A percentile compares a stretch with the other conserved stretches of the same genome.
Evolutionary conservation across 306 rosid genomes (phyloP).

Genomic region (Glycine tomentella): DNA sequence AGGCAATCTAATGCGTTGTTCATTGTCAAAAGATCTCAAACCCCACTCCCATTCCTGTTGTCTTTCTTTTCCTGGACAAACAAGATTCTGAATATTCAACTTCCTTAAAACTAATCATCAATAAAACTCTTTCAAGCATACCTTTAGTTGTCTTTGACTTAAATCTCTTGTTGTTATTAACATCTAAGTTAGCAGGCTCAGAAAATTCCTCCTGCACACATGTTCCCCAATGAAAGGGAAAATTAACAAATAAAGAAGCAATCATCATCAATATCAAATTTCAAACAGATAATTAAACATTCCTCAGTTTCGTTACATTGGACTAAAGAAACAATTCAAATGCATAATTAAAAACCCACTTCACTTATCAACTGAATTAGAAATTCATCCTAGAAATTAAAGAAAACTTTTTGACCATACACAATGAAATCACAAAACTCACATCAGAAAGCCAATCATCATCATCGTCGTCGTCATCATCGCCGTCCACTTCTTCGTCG

Average conservation of each 20-base stretch:
- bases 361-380: background rate
- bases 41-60: constrained; percentile 44
- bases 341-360: background rate
- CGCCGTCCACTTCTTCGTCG: constrained; percentile 38
- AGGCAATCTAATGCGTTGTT: constrained; percentile 43
- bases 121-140: constrained; percentile 12
- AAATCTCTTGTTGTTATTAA: constrained; percentile 58
- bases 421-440: constrained; percentile 40
- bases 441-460: constrained; percentile 66
- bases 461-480: constrained; percentile 35
- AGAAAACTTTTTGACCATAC: background rate
- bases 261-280: background rate
- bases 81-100: constrained; percentile 38
- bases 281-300: background rate
- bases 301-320: background rate
- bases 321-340: background rate
- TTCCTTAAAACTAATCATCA: background rate
- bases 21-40: constrained; percentile 45
- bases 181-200: constrained; percentile 61
- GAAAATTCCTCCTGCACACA: constrained; percentile 74
- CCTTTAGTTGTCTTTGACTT: constrained; percentile 52
- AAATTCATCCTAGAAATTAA: background rate
- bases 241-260: background rate
- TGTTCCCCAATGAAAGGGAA: constrained; percentile 27
- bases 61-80: constrained; percentile 54